Evolutionary conservation across 2,329 filamentous ascomycete species (phyloP), one percentile per base, ranked within the genome.

Genomic region (Elsinoe perseae): DNA sequence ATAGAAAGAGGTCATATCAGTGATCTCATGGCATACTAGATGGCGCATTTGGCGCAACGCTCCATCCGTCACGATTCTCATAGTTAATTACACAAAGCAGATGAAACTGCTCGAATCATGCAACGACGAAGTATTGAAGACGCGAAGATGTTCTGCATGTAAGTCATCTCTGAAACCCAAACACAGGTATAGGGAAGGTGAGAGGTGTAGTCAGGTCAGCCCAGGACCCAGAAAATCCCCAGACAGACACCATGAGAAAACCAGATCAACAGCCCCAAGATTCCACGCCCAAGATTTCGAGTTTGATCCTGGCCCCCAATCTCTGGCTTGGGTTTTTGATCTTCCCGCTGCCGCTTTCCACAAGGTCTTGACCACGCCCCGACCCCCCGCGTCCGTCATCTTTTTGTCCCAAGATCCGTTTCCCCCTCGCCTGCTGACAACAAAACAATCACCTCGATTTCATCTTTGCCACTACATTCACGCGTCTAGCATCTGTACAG

Each of bases 261-360:
- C 14, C 40, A 25, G 40, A 44, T 44, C 40, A 44, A 18, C 40
- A 25, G 40, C 23, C 25, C 40, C 23, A 18, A 25, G 40, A 44
- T 44, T 44, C 40, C 40, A 23, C 40, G 18, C 21, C 40, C 40
- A 44, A 44, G 40, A 44, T 44, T 44, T 44, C 20, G 40, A 10
- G 21, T 18, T 18, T 44, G 40, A 44, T 44, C 40, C 20, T 44
- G 20, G 34, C 34, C 34, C n/a, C n/a, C 32, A 14, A 36, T 36
- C n/a, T 36, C n/a, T 36, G 4, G 40, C 20, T 12, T 25, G 23
- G 40, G n/a, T 21, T 25, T 44, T 44, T 44, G 40, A 44, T 44
- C 40, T 44, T 44, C 40, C 40, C 40, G 40, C 40, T 44, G 40
- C 40, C 40, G 40, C 40, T 44, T 44, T 44, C 8, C 20, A 23